Evolutionary conservation across 306 rosid genomes (phyloP).

Genomic region (Sphenostylis stenocarpa): DNA sequence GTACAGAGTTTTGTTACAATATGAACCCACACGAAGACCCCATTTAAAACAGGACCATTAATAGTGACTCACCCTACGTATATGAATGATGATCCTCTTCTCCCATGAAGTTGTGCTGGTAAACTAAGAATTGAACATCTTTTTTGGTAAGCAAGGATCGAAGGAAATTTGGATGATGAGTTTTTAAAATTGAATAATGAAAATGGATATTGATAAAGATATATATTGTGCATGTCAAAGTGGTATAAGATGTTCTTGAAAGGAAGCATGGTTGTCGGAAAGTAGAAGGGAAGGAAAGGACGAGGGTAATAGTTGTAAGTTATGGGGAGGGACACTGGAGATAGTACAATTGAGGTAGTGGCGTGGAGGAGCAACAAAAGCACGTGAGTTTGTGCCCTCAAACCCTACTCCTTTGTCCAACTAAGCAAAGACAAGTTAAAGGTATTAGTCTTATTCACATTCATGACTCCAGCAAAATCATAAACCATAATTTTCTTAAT

Average conservation of each 20-base stretch:
- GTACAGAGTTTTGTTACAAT: neutral
- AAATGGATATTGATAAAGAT: neutral
- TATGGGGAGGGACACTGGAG: neutral
- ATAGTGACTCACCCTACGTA: neutral
- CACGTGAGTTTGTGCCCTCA: conserved; percentile 38
- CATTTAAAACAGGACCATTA: neutral
- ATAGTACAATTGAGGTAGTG: neutral
- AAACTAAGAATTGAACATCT: neutral
- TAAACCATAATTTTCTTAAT: conserved; percentile 21
- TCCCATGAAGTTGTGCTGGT: neutral
- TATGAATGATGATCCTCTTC: neutral
- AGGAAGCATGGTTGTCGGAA: conserved; percentile 6
- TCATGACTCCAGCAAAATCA: conserved; percentile 8
- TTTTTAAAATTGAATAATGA: neutral
- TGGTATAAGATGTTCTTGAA: neutral
- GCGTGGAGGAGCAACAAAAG: conserved; percentile 15
- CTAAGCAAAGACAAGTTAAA: conserved; percentile 15
- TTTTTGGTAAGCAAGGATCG: neutral
- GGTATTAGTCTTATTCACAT: conserved; percentile 16
- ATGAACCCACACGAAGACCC: neutral
- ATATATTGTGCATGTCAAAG: neutral
- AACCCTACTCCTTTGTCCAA: conserved; percentile 8
- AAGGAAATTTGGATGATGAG: neutral
- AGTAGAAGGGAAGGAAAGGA: neutral
- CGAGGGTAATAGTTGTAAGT: neutral